Conservation (phyloP, 2,329 filamentous ascomycete species). For the Fusarium hainanense region DNA sequence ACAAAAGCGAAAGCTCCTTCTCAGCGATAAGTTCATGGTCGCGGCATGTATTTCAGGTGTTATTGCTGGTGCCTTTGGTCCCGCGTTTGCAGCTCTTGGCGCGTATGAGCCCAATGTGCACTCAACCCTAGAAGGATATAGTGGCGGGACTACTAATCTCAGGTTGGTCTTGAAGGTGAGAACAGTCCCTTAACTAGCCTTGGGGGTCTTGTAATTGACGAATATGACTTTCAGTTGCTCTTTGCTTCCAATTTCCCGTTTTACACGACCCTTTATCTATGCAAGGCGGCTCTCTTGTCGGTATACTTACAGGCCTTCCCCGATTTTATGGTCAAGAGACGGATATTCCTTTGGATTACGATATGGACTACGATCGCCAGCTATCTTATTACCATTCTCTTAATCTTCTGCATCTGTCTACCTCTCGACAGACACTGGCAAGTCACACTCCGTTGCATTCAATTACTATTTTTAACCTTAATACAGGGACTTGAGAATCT, state of each 20-base stretch:
- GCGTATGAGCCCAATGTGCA: constrained; percentile 30
- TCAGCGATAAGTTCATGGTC: constrained; percentile 35
- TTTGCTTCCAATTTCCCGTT: constrained; percentile 30
- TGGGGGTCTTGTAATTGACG: accelerated
- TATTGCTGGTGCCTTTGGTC: constrained; percentile 12
- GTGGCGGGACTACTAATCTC: background rate
- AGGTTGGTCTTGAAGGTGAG: constrained; percentile 23
- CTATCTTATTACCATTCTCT: background rate
- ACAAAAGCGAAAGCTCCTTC: constrained; percentile 21
- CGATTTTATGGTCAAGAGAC: constrained; percentile 29
- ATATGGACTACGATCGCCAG: background rate
- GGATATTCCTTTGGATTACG: constrained; percentile 18
- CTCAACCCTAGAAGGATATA: constrained; percentile 11
- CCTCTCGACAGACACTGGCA: constrained; percentile 22
- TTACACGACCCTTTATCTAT: constrained; percentile 40
- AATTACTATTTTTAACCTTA: accelerated
- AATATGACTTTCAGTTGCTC: constrained; percentile 5
- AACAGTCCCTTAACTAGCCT: too few relatives aligned
- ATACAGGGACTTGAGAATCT: background rate
- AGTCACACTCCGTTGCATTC: accelerated
- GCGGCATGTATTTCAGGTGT: constrained; percentile 28
- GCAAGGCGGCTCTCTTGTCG: constrained; percentile 34
- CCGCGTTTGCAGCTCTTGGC: constrained; percentile 1
- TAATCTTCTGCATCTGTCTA: constrained; percentile 9
- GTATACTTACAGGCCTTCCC: constrained; percentile 30